These are phyloP conservation scores for Calycina marina DNA, from an alignment of 2,329 filamentous ascomycete species.

Conservation along the genomic window DNA sequence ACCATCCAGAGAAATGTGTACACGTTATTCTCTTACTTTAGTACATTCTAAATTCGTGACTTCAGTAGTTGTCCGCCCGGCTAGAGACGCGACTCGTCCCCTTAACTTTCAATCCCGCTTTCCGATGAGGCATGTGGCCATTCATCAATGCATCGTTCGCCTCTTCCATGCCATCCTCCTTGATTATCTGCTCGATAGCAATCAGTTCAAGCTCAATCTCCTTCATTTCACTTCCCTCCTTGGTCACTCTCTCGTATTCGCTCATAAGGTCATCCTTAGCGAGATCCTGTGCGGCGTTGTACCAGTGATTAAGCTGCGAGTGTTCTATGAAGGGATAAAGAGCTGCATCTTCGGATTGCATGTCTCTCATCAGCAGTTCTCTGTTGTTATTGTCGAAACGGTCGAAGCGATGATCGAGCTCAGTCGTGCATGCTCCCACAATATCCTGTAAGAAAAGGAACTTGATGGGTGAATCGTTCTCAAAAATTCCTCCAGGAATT, in stretches of 20 bases:
- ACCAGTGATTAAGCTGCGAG: slow-evolving; percentile 58
- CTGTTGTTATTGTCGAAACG: slow-evolving; percentile 47
- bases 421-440: slow-evolving; percentile 44
- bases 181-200: slow-evolving; percentile 17
- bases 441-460: slow-evolving; percentile 37
- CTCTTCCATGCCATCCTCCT: too few species aligned
- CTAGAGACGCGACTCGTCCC: too few species aligned
- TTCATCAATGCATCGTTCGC: too few species aligned
- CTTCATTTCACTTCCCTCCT: slow-evolving; percentile 13
- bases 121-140: slow-evolving; percentile 15
- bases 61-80: too few species aligned
- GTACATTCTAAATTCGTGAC: too few species aligned
- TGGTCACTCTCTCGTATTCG: slow-evolving; percentile 19
- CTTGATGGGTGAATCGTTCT: slow-evolving; percentile 27
- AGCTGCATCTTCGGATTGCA: slow-evolving; percentile 55
- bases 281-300: slow-evolving; percentile 26
- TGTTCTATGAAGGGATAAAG: slow-evolving; percentile 52
- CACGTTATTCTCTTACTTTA: too few species aligned
- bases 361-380: slow-evolving; percentile 54
- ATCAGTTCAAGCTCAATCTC: slow-evolving; percentile 12
- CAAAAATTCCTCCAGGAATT: slow-evolving; percentile 25
- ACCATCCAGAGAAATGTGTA: too few species aligned
- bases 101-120: slow-evolving; percentile 11
- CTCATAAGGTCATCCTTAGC: slow-evolving; percentile 25
- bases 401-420: slow-evolving; percentile 44